phyloP scores from a whole-genome alignment of 2,329 filamentous ascomycete genomes.

The Ascosphaera acerosa region DNA sequence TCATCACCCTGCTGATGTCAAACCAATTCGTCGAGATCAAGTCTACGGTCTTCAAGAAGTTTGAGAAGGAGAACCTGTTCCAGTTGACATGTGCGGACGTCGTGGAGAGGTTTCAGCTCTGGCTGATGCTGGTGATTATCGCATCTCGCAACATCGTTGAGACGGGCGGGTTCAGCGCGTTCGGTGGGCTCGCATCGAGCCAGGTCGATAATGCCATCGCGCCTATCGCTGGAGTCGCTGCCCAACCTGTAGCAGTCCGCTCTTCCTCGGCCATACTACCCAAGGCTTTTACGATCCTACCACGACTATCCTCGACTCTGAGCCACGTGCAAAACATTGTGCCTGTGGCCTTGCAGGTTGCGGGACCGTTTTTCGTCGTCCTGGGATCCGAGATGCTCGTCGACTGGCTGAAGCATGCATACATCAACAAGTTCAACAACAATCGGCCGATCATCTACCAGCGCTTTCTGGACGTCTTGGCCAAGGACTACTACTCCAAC shows the following conservation, averaged over 20 bases:
- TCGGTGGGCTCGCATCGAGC: constrained; percentile 16
- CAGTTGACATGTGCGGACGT: constrained; percentile 92
- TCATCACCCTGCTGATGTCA: constrained; percentile 74
- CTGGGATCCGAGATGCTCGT: constrained; percentile 92
- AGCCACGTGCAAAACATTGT: constrained; percentile 19
- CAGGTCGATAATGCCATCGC: constrained; percentile 32
- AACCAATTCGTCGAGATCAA: constrained; percentile 99
- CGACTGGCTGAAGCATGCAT: constrained; percentile 90
- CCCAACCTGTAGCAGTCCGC: no score
- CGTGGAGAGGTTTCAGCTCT: constrained; percentile 89
- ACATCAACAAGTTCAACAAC: constrained; percentile 97
- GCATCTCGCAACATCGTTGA: constrained; percentile 91
- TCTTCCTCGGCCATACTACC: constrained; percentile 49
- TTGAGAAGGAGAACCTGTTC: constrained; percentile 93
- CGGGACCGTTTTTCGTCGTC: constrained; percentile 82
- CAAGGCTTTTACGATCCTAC: constrained; percentile 65
- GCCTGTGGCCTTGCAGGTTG: constrained; percentile 40
- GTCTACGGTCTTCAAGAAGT: constrained; percentile 92
- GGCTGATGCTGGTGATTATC: constrained; percentile 93
- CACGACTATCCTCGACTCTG: constrained; percentile 29
- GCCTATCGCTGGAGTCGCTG: no score
- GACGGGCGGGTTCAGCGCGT: constrained; percentile 52
- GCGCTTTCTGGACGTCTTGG: constrained; percentile 74
- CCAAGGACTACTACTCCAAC: constrained; percentile 95
- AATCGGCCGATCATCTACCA: constrained; percentile 75